phyloP scores from a whole-genome alignment of 257 asterid genomes.

The Orobanche coerulescens region DNA sequence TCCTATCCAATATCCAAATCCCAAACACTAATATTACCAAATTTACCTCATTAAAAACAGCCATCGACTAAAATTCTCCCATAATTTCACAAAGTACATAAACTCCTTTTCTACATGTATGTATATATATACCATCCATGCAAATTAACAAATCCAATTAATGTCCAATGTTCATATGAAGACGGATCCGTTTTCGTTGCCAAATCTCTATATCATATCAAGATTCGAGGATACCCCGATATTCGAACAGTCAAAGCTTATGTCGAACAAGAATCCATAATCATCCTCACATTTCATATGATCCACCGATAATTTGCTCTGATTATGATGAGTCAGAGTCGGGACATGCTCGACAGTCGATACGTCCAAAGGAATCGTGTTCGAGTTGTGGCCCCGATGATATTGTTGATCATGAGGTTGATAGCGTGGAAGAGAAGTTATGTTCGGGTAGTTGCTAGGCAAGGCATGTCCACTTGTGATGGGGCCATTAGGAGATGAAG shows the following conservation, averaged over 20 bases:
- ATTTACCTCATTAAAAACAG: no score
- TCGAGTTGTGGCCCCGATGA: conserved; percentile 25
- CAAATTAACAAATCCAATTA: neutral
- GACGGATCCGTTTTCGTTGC: conserved; percentile 27
- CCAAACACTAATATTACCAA: no score
- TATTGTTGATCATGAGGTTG: conserved; percentile 3
- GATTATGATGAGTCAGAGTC: neutral
- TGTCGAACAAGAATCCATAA: conserved; percentile 31
- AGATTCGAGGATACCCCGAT: conserved; percentile 8
- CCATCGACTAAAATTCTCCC: no score
- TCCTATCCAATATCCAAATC: no score
- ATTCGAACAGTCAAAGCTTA: conserved; percentile 23
- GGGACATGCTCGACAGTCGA: neutral
- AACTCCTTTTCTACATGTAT: no score
- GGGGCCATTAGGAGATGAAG: neutral
- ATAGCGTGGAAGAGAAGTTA: conserved; percentile 17
- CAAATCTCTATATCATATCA: conserved; percentile 28
- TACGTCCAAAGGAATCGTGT: conserved; percentile 19
- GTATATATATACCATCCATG: neutral
- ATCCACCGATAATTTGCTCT: neutral
- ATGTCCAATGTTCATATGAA: conserved; percentile 24
- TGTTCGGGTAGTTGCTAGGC: conserved; percentile 22
- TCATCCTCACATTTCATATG: conserved; percentile 31
- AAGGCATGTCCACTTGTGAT: neutral
- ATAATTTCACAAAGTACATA: conserved; percentile 10